phyloP scores from a whole-genome alignment of 495 filamentous ascomycete species.

The Melanomma pulvis-pyrius region DNA sequence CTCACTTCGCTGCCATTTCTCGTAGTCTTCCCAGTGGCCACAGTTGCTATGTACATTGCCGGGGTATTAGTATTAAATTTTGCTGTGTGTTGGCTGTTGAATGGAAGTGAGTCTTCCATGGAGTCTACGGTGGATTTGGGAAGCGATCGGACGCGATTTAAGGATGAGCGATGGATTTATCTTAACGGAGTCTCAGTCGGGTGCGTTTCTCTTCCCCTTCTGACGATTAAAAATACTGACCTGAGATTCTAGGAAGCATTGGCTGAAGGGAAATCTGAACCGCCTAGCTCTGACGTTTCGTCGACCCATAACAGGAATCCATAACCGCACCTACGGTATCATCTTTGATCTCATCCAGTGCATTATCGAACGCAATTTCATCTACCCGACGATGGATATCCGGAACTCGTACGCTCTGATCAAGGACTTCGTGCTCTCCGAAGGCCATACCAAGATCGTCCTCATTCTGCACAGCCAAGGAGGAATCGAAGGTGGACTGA shows the following conservation, averaged over 20 bases:
- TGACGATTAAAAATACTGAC: not conserved
- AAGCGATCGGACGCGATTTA: slow-evolving; percentile 30
- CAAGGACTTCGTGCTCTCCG: slow-evolving; percentile 61
- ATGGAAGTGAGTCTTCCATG: slow-evolving; percentile 13
- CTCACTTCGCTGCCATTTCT: slow-evolving; percentile 28
- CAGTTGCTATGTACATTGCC: slow-evolving; percentile 22
- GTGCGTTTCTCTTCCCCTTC: slow-evolving; percentile 42
- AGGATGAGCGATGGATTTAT: slow-evolving; percentile 72
- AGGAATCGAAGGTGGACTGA: slow-evolving; percentile 72
- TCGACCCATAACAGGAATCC: slow-evolving; percentile 75
- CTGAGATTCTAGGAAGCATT: slow-evolving; percentile 46
- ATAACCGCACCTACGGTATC: slow-evolving; percentile 68
- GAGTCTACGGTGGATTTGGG: slow-evolving; percentile 20
- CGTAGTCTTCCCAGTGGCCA: slow-evolving; percentile 24
- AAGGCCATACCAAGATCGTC: slow-evolving; percentile 68
- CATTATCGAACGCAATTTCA: slow-evolving; percentile 74
- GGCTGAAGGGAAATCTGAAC: slow-evolving; percentile 71
- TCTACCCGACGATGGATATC: slow-evolving; percentile 71
- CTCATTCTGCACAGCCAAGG: slow-evolving; percentile 83
- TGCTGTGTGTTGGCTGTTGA: slow-evolving; percentile 31
- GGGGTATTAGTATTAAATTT: slow-evolving; percentile 22
- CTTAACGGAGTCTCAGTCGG: slow-evolving; percentile 70
- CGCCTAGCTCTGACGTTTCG: slow-evolving; percentile 74
- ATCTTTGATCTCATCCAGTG: slow-evolving; percentile 35
- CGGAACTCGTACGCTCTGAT: slow-evolving; percentile 58